Evolutionary conservation across 441 rosid species (phyloP).

Genomic region (Croton setiger): DNA sequence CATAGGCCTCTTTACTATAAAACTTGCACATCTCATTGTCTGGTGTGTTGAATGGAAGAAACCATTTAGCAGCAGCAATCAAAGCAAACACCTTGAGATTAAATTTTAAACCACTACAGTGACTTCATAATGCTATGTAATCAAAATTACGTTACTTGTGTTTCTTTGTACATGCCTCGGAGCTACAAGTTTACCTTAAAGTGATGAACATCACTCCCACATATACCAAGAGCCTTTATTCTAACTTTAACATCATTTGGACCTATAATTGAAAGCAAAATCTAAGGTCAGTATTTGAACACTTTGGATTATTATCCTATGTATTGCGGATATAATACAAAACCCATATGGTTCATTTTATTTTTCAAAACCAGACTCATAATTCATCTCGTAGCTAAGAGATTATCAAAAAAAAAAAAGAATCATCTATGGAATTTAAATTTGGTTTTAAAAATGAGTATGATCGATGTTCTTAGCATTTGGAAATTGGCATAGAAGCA

Average conservation of each 20-base stretch:
- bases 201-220: conserved; percentile 93
- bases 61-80: neutral
- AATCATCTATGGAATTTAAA: no score
- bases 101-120: neutral
- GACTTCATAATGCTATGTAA: no score
- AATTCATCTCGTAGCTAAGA: neutral
- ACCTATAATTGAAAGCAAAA: conserved; percentile 30
- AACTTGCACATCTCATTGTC: conserved; percentile 63
- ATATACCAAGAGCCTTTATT: conserved; percentile 89
- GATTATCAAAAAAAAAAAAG: neutral
- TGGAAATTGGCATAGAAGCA: neutral
- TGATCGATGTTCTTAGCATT: no score
- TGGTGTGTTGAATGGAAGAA: conserved; percentile 14
- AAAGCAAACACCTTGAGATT: neutral
- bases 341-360: neutral
- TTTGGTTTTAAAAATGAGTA: no score
- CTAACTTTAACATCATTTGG: conserved; percentile 73
- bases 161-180: no score
- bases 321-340: neutral
- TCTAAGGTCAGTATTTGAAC: neutral
- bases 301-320: neutral
- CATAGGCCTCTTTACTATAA: conserved; percentile 78
- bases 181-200: conserved; percentile 49
- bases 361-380: neutral
- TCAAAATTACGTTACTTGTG: no score